These are phyloP conservation scores for Amphirosellinia nigrospora DNA, from an alignment of 495 filamentous ascomycete genomes.

Conservation along the genomic window DNA sequence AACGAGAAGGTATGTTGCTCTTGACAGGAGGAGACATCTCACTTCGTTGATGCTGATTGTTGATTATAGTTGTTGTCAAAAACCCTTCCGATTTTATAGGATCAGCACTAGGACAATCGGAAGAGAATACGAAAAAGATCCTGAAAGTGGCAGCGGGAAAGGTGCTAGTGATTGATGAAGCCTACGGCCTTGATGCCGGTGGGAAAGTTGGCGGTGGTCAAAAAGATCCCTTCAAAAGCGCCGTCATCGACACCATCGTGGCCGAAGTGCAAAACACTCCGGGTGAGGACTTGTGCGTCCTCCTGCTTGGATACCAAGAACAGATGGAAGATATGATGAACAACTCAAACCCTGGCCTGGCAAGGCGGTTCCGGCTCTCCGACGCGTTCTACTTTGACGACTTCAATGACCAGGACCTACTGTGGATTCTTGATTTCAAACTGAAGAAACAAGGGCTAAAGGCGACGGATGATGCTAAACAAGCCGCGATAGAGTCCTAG, in stretches of 20 bases:
- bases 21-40: slow-evolving; percentile 35
- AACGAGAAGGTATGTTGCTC: slow-evolving; percentile 62
- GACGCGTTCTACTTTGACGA: slow-evolving; percentile 72
- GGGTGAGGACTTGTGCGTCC: slow-evolving; percentile 76
- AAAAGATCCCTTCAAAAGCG: slow-evolving; percentile 63
- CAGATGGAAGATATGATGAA: slow-evolving; percentile 77
- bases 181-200: slow-evolving; percentile 56
- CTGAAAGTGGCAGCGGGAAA: slow-evolving; percentile 69
- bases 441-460: slow-evolving; percentile 50
- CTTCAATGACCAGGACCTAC: slow-evolving; percentile 62
- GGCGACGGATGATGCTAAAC: slow-evolving; percentile 46
- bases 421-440: slow-evolving; percentile 61
- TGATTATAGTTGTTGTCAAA: slow-evolving; percentile 24
- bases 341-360: slow-evolving; percentile 75
- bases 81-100: slow-evolving; percentile 77
- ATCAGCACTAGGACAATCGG: slow-evolving; percentile 64
- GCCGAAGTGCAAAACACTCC: slow-evolving; percentile 76
- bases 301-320: slow-evolving; percentile 76
- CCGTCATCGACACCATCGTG: slow-evolving; percentile 77
- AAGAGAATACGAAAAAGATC: slow-evolving; percentile 71
- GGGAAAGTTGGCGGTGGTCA: slow-evolving; percentile 27
- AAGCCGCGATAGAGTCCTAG: slow-evolving; percentile 55
- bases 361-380: slow-evolving; percentile 67
- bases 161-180: slow-evolving; percentile 79
- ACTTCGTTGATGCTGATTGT: neutral